Percentiles rank a stretch among this genome's conserved stretches.
Conservation (phyloP, 345 rosid species). For the Gossypium raimondii region DNA sequence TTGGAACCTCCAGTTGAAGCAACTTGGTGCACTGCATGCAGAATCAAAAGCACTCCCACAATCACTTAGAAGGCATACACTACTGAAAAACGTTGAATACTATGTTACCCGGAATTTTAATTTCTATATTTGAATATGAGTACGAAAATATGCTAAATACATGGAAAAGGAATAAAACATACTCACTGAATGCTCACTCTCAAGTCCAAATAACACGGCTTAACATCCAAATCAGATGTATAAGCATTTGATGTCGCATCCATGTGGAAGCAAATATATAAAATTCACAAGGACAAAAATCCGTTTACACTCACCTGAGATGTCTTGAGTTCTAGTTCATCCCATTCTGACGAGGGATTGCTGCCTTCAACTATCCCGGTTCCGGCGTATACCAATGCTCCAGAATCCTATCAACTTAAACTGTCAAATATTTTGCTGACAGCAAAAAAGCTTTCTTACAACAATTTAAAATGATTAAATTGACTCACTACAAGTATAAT, state of each 20-base stretch:
- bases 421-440: conserved; percentile 16
- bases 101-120: background rate
- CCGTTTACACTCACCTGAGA: conserved; percentile 54
- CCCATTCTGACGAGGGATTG: conserved; percentile 73
- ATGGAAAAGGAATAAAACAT: background rate
- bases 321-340: conserved; percentile 81
- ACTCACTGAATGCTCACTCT: no score
- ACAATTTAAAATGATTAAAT: background rate
- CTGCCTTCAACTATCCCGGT: conserved; percentile 89
- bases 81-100: background rate
- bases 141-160: background rate
- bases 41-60: background rate
- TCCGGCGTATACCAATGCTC: conserved; percentile 80
- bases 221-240: background rate
- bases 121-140: background rate
- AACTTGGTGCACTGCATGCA: conserved; percentile 68
- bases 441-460: background rate
- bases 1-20: conserved; percentile 63
- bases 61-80: background rate
- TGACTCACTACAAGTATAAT: background rate
- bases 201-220: background rate
- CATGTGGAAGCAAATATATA: background rate
- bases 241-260: background rate
- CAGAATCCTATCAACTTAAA: conserved; percentile 47
- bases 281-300: background rate